Conservation (phyloP, 441 rosid species). For the Gossypium davidsonii region DNA sequence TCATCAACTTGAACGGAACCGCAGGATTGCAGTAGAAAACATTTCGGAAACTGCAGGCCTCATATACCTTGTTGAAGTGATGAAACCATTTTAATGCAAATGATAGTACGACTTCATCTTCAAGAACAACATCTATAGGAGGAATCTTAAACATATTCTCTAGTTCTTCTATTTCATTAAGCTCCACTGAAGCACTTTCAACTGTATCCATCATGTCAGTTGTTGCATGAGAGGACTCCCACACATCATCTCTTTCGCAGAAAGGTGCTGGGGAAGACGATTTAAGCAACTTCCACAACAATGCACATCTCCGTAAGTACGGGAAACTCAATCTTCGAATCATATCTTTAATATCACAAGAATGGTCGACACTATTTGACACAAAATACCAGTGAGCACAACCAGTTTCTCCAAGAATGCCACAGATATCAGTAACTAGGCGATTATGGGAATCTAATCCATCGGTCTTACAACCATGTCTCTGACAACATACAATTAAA, state of each 20-base stretch:
- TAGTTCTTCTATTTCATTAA: slow-evolving; percentile 52
- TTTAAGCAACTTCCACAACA: slow-evolving; percentile 78
- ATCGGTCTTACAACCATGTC: slow-evolving; percentile 26
- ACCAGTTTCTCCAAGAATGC: slow-evolving; percentile 45
- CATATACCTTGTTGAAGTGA: slow-evolving; percentile 55
- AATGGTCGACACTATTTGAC: slow-evolving; percentile 43
- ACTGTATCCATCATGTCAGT: slow-evolving; percentile 32
- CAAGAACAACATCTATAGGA: slow-evolving; percentile 47
- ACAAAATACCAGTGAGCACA: slow-evolving; percentile 46
- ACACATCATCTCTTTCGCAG: slow-evolving; percentile 31
- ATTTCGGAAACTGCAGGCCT: slow-evolving; percentile 26
- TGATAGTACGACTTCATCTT: slow-evolving; percentile 48
- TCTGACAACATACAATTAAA: slow-evolving; percentile 43
- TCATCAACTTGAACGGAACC: slow-evolving; percentile 86
- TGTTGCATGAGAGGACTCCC: slow-evolving; percentile 30
- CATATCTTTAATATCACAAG: slow-evolving; percentile 42
- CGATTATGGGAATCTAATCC: slow-evolving; percentile 33
- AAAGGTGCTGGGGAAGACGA: slow-evolving; percentile 55
- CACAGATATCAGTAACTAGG: slow-evolving; percentile 54
- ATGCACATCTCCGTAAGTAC: slow-evolving; percentile 87
- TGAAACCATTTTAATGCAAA: slow-evolving; percentile 57
- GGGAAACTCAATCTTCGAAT: slow-evolving; percentile 72
- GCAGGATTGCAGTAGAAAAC: slow-evolving; percentile 51
- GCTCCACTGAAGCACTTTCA: slow-evolving; percentile 39
- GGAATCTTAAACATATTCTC: slow-evolving; percentile 85